These are phyloP conservation scores for Brassica balearica DNA, from an alignment of 441 rosid genomes.

Conservation along the genomic window DNA sequence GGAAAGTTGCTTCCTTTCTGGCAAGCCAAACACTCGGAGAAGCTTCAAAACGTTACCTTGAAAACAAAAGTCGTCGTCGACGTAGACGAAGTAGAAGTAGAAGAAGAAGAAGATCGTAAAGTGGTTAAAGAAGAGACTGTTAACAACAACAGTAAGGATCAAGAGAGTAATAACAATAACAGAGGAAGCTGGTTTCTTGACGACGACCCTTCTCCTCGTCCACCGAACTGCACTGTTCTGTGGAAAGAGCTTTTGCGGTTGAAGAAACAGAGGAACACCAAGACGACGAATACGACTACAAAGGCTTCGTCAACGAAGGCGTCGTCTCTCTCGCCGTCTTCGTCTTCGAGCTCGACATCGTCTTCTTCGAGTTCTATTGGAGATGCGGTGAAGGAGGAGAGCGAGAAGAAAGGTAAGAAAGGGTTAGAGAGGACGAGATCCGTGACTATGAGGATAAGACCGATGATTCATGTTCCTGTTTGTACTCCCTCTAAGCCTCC, in stretches of 20 bases:
- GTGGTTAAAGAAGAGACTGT: conserved; percentile 40
- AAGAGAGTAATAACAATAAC: conserved; percentile 46
- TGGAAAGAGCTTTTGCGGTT: conserved; percentile 90
- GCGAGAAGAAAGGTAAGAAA: conserved; percentile 76
- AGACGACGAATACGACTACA: conserved; percentile 7
- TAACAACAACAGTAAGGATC: conserved; percentile 36
- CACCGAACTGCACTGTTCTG: conserved; percentile 93
- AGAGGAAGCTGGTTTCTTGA: conserved; percentile 76
- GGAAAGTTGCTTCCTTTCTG: no score
- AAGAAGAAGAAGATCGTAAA: conserved; percentile 40
- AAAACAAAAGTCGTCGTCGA: no score
- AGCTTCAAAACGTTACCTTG: no score
- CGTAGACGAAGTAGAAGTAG: conserved; percentile 27
- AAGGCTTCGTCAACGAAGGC: conserved; percentile 47
- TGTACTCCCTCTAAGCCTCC: conserved; percentile 81
- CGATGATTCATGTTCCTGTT: conserved; percentile 87
- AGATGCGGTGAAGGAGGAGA: conserved; percentile 57
- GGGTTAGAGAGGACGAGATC: conserved; percentile 93
- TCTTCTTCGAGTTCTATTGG: conserved; percentile 75
- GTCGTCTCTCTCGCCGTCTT: conserved; percentile 69
- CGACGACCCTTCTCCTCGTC: conserved; percentile 96
- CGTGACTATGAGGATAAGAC: conserved; percentile 80
- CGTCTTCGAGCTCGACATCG: conserved; percentile 79
- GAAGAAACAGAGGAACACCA: conserved; percentile 71
- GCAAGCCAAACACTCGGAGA: no score